A percentile compares a stretch with the other conserved stretches of the same genome.
phyloP scores from a whole-genome alignment of 345 rosid species.

The Firmiana major region DNA sequence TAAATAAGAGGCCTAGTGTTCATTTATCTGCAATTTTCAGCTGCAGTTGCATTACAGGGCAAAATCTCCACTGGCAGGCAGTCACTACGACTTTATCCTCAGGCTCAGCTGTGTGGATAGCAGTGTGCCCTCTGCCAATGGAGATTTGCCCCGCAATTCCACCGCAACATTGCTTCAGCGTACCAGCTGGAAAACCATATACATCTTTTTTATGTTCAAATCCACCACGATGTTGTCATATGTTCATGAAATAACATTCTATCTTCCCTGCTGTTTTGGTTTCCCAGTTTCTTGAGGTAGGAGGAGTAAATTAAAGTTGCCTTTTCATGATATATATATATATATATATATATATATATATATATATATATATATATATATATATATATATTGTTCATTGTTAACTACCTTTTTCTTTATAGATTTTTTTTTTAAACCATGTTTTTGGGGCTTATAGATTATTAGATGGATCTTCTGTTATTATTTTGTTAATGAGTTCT shows the following conservation, averaged over 20 bases:
- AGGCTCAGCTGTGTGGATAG: background rate
- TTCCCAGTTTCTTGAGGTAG: background rate
- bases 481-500: no score
- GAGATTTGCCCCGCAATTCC: slow-evolving; percentile 11
- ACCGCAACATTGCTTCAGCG: background rate
- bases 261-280: background rate
- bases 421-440: no score
- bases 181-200: background rate
- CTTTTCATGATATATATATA: no score
- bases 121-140: slow-evolving; percentile 7
- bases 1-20: background rate
- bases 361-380: no score
- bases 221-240: background rate
- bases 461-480: no score
- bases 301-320: background rate
- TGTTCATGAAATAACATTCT: background rate
- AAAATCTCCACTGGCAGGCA: slow-evolving; percentile 10
- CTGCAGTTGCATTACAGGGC: slow-evolving; percentile 11
- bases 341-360: no score
- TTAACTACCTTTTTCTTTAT: no score
- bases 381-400: no score
- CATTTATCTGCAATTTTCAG: background rate
- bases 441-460: no score
- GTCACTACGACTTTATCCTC: background rate
- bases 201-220: background rate